Percentiles rank a stretch among this genome's conserved stretches.
phyloP scores from a whole-genome alignment of 768 basidiomycete species.

The Terana coerulea region DNA sequence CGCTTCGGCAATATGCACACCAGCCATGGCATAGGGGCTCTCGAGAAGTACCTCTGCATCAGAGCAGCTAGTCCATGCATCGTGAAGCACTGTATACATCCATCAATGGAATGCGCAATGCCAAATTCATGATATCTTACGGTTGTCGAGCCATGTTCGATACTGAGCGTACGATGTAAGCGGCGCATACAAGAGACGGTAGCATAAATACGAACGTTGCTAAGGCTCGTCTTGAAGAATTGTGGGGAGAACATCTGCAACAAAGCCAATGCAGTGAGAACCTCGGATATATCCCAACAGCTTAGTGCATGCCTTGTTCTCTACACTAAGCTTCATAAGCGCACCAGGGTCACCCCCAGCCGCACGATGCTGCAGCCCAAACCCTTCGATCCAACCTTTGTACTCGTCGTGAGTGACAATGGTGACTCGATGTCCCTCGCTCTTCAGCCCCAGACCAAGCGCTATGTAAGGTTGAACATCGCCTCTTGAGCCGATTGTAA shows the following conservation, averaged over 20 bases:
- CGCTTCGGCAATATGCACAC: conserved; percentile 70
- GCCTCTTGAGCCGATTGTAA: conserved; percentile 63
- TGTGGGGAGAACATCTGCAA: conserved; percentile 74
- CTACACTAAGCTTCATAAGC: conserved; percentile 59
- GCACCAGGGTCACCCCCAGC: conserved; percentile 69
- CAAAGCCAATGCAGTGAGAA: neutral
- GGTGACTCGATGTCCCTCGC: conserved; percentile 41
- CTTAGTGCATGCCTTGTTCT: conserved; percentile 35
- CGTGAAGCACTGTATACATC: conserved; percentile 43
- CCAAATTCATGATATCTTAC: conserved; percentile 29
- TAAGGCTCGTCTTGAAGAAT: conserved; percentile 62
- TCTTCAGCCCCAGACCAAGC: conserved; percentile 34
- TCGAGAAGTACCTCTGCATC: conserved; percentile 67
- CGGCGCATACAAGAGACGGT: neutral
- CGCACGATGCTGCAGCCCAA: conserved; percentile 53
- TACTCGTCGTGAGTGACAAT: conserved; percentile 48
- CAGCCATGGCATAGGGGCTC: conserved; percentile 65
- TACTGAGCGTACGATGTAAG: conserved; percentile 34
- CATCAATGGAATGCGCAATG: neutral
- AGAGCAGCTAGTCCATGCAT: conserved; percentile 59
- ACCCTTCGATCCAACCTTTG: conserved; percentile 55
- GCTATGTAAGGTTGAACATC: conserved; percentile 52
- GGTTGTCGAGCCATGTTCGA: conserved; percentile 61
- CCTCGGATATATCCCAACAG: neutral
- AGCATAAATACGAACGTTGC: conserved; percentile 37